Base-by-base conservation (phyloP, 805 yeast species). In the Yueomyces sinensis region DNA sequence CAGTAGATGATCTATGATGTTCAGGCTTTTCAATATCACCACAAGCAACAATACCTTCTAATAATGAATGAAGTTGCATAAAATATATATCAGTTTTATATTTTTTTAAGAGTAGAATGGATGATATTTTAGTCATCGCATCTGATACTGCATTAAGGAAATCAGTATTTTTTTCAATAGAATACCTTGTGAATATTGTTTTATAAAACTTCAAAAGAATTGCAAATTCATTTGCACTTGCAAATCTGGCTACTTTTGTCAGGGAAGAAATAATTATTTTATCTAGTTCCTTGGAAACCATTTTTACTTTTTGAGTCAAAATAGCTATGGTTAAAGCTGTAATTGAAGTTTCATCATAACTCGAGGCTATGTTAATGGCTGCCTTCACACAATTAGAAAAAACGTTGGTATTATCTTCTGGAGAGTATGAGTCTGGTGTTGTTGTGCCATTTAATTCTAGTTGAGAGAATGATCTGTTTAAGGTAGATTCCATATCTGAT, bases 11-110 rank as follows among this genome's bases (percentile, higher is more conserved):
- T 48, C 94, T 70, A 49, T 82, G 94, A 44, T 79, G 87, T 38
- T 79, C 91, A 31, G 72, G 69, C 27, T 61, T 70, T 44, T 72
- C 80, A 17, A 75, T 80, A 44, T 86, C 95, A 32, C 95, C 97
- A 45, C 76, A 74, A 24, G 78, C 64, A 29, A 83, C 70, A 35
- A 84, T 77, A 1, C 71, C 66, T 18, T 69, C 69, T 39, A 91
- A 63, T 16, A 86, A 56, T 40, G 82, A 87, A 27, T 64, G 64
- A 40, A 91, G 58, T 45, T 78, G 82, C 5, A 70, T 58, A 3
- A 52, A 60, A 56, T 63, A 78, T 11, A 74, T 73, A 35, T 68
- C 61, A 7, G 56, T 47, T 9, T 50, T 39, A 5, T 43, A 41
- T 18, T 55, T 34, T 2, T 37, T 40, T 4, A 41, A 41, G 3